Base-by-base conservation (phyloP, 176 grass and related monocot genomes). In the Metroxylon sagu region DNA sequence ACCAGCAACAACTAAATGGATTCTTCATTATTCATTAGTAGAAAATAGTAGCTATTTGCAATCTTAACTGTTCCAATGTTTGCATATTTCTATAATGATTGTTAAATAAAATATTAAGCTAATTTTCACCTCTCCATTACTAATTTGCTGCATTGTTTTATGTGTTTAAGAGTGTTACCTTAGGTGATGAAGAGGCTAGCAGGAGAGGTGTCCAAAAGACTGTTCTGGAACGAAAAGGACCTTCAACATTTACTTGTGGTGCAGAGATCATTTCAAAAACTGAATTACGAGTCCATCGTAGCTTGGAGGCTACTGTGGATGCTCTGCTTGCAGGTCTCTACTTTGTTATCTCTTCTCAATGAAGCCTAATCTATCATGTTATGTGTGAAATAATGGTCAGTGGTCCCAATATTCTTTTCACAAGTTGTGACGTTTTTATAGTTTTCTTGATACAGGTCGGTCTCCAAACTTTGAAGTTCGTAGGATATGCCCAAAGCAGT, bases 161-260 rank as follows among this genome's bases (percentile, higher is more conserved):
- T 28, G 64, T 52, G 5, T 69, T 25, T 56, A 78, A 90, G 83
- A 96, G 72, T 30, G 91, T 90, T 62, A 96, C 86, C 25, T 75
- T 96, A 72, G 87, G 92, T 56, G 92, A 96, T 51, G 83, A 87
- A 80, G 92, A 96, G 80, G 92, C 92, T 27, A 90, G 30, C 50
- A 59, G 83, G 65, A 90, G 92, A 88, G 87, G 92, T 12, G 86
- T 74, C 29, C 92, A 82, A 51, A 96, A 96, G 62, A 90, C 92
- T 59, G 80, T 96, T 21, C 77, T 85, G 43, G 92, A 90, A 29
- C 65, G 92, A 21, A 83, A 86, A 70, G 92, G 86, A 43, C 83
- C 92, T 28, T 87, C 86, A 66, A 87, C 87, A 57, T 96, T 96
- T 54, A 79, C 83, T 43, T 96, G 78, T 85, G 86, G 80, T 68